Conservation (phyloP, 2,329 filamentous ascomycete genomes). For the Fusarium cicatricum region DNA sequence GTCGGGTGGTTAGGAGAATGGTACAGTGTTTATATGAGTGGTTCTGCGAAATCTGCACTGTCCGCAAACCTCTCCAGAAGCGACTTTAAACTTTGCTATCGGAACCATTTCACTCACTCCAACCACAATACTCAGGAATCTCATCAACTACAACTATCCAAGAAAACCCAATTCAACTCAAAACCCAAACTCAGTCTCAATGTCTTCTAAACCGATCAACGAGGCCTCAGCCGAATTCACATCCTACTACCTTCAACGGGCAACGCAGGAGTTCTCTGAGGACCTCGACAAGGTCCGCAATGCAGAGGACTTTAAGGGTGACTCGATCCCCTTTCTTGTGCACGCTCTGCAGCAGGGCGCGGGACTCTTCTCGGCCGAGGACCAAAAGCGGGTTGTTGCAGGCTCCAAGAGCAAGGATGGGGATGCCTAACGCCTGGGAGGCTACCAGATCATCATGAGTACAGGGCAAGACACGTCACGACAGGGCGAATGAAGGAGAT, state of each 20-base stretch:
- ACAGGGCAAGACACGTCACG: too few relatives aligned
- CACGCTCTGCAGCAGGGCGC: conserved; percentile 74
- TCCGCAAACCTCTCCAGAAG: neutral
- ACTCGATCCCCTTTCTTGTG: conserved; percentile 71
- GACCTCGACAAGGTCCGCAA: conserved; percentile 75
- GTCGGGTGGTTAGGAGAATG: too few relatives aligned
- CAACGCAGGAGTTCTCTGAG: conserved; percentile 75
- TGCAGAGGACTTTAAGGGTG: conserved; percentile 75
- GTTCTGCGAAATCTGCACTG: neutral
- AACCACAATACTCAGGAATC: neutral
- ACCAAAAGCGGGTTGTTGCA: conserved; percentile 46
- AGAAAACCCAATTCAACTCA: neutral
- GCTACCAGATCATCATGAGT: neutral
- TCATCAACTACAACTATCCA: neutral
- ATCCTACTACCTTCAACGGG: conserved; percentile 73
- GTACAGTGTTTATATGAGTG: neutral
- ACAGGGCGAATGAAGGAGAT: neutral
- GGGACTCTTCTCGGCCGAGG: conserved; percentile 61
- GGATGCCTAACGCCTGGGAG: conserved; percentile 14
- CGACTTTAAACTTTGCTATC: neutral
- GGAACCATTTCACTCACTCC: neutral
- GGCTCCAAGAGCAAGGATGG: conserved; percentile 24
- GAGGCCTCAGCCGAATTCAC: conserved; percentile 58
- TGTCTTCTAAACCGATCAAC: conserved; percentile 30
- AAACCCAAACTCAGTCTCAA: neutral